phyloP scores from a whole-genome alignment of 345 rosid species.

The Pistacia vera region DNA sequence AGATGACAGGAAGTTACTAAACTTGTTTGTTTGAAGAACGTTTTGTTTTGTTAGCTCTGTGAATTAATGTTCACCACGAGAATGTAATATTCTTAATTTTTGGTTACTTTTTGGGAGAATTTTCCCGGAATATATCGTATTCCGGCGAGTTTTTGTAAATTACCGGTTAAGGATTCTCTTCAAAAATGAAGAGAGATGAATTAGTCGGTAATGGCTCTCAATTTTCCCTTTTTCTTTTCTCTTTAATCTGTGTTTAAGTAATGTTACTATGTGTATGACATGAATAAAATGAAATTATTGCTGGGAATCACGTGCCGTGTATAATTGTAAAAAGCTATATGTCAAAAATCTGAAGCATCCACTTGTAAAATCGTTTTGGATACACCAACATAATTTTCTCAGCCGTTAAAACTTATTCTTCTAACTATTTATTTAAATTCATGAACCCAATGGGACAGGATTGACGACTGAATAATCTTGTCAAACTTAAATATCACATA shows the following conservation, averaged over 20 bases:
- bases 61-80: conserved; percentile 25
- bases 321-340: too few species aligned
- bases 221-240: neutral
- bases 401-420: neutral
- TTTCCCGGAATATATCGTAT: conserved; percentile 29
- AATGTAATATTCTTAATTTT: conserved; percentile 16
- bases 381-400: neutral
- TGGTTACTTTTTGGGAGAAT: conserved; percentile 15
- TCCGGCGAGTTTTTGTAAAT: conserved; percentile 55
- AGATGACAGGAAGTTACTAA: conserved; percentile 51
- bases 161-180: conserved; percentile 55
- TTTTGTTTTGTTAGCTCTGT: conserved; percentile 1
- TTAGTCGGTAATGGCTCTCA: conserved; percentile 35
- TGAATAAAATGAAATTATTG: conserved; percentile 27
- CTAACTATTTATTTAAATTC: neutral
- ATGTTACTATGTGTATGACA: conserved; percentile 15
- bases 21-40: conserved; percentile 52
- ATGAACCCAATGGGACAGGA: too few species aligned
- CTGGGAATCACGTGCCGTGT: neutral
- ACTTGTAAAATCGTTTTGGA: neutral
- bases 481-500: neutral
- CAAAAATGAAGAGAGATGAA: conserved; percentile 47
- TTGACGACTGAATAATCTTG: too few species aligned
- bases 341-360: neutral
- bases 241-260: neutral